A percentile compares a stretch with the other conserved stretches of the same genome.
Conservation (phyloP, 2,329 filamentous ascomycete species). For the Diplodia scrobiculata region DNA sequence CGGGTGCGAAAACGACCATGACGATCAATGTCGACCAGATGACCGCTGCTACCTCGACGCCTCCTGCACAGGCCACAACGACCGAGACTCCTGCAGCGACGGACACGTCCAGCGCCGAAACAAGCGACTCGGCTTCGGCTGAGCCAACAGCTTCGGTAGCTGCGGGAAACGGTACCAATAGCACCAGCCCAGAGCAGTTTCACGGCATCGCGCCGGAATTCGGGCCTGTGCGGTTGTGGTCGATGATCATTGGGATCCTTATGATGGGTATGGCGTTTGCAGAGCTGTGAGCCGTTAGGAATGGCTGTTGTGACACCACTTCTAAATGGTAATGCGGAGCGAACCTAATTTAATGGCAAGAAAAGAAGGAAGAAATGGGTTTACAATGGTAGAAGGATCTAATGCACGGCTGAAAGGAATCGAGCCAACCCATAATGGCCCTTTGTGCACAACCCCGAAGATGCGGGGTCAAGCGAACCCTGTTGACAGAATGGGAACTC, state of each 20-base stretch:
- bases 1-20: conserved; percentile 1
- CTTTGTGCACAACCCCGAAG: background rate
- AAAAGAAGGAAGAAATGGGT: background rate
- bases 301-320: background rate
- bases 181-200: conserved; percentile 1
- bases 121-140: background rate
- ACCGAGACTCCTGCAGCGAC: background rate
- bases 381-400: background rate
- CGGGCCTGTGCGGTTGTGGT: conserved; percentile 17
- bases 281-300: conserved; percentile 27
- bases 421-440: background rate
- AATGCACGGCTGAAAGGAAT: background rate
- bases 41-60: background rate
- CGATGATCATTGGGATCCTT: conserved; percentile 20
- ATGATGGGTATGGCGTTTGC: conserved; percentile 28
- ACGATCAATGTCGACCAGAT: background rate
- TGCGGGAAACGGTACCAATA: background rate
- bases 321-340: background rate
- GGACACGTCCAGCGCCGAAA: background rate
- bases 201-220: conserved; percentile 22
- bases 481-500: background rate
- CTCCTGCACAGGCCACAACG: background rate
- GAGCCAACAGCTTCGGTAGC: conserved; percentile 3
- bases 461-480: background rate
- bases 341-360: background rate